Evolutionary conservation across 2,329 filamentous ascomycete genomes (phyloP).

Genomic region (Emmonsiellopsis sp.): DNA sequence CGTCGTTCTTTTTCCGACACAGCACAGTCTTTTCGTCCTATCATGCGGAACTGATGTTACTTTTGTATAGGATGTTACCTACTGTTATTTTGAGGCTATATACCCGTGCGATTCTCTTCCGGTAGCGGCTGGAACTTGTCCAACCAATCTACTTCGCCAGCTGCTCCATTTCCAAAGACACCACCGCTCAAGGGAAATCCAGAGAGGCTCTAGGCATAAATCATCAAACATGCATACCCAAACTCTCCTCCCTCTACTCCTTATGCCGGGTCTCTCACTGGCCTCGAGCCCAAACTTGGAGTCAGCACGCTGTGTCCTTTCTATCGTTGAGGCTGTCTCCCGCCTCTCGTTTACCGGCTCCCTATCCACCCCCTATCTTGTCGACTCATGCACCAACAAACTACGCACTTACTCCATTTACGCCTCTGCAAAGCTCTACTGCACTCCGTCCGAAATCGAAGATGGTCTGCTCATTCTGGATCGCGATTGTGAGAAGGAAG

Average conservation of each 20-base stretch:
- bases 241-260: neutral
- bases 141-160: too few relatives aligned
- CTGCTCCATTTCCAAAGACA: too few relatives aligned
- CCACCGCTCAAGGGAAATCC: too few relatives aligned
- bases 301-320: conserved; percentile 4
- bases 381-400: conserved; percentile 23
- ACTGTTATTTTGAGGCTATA: neutral
- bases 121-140: too few relatives aligned
- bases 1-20: neutral
- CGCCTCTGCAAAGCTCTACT: conserved; percentile 25
- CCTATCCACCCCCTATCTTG: conserved; percentile 11
- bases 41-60: neutral
- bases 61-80: neutral
- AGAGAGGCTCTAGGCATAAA: too few relatives aligned
- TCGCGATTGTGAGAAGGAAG: conserved; percentile 17
- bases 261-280: neutral
- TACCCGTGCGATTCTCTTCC: too few relatives aligned
- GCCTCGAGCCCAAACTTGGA: neutral
- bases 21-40: neutral
- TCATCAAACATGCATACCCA: neutral
- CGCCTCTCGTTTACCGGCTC: conserved; percentile 22
- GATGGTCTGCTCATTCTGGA: conserved; percentile 17
- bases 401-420: conserved; percentile 27
- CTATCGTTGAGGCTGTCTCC: conserved; percentile 22
- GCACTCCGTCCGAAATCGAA: conserved; percentile 14